Evolutionary conservation across 164 flowering plant species (phyloP), one percentile per base, ranked within the genome.

Genomic region (Vitis rupestris): DNA sequence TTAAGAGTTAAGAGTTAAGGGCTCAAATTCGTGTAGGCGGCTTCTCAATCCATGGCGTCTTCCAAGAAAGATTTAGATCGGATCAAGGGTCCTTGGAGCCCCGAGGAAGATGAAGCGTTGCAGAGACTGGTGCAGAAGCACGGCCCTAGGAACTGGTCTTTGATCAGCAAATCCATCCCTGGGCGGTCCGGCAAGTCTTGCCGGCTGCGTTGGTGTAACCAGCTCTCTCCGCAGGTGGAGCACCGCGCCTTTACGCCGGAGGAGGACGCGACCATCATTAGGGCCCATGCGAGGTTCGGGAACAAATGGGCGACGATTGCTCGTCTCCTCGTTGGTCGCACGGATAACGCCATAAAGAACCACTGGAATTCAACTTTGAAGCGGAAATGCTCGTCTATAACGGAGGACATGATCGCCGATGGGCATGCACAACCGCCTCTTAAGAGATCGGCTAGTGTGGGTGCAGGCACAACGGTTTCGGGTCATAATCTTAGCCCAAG

Each of bases 281-380:
- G 78, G n/a, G 97, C 94, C 47, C 98, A 92, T 63, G 89, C 88
- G 0, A 72, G 82, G 66, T 85, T 81, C 58, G 98, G 98, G 5
- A 93, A 93, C 85, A 87, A 88, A 69, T 93, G 98, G 98, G 98
- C 98, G 30, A 85, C 97, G 52, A 93, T 93, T 58, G 91, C 98
- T 1, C 82, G 98, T 1, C 75, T 91, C 8, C 85, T 93, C 55
- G 66, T 72, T 11, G 98, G 98, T 10, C 87, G 98, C 14, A 90
- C 98, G 12, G 98, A 92, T 66, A 92, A 92, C 88, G 91, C 98
- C 52, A 82, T 92, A 1, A 92, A 92, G 74, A 92, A 92, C 70
- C 98, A 90, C 76, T 92, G 98, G 96, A 90, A 90, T 75, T 89
- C 94, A 17, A 89, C 97, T 6, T 81, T 90, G 4, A 92, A 94